A percentile compares a stretch with the other conserved stretches of the same genome.
Evolutionary conservation across 345 rosid genomes (phyloP).

Genomic region (Gossypium thurberi): DNA sequence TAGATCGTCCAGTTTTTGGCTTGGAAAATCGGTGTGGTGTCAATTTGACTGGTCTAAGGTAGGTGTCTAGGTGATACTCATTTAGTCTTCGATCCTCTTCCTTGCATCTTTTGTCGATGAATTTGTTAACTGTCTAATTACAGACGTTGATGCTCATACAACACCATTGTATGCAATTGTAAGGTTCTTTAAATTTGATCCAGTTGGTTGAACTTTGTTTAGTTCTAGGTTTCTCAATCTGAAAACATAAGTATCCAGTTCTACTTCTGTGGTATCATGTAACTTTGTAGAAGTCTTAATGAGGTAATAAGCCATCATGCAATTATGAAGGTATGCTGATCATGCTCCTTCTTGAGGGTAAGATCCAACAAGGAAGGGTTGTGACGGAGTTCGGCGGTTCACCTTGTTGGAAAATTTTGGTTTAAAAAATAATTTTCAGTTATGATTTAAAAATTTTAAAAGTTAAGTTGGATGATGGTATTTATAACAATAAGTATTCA

Average conservation of each 20-base stretch:
- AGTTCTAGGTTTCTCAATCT: constrained; percentile 2
- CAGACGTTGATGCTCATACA: too few species aligned
- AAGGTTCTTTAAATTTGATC: not conserved
- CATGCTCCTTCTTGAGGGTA: not conserved
- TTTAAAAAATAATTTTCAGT: too few species aligned
- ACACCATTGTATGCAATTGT: not conserved
- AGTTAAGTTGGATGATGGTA: too few species aligned
- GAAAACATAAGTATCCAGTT: not conserved
- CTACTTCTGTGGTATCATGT: not conserved
- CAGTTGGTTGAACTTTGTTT: not conserved
- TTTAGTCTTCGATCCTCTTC: not conserved
- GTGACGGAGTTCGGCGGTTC: not conserved
- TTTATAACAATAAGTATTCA: too few species aligned
- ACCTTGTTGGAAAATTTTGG: too few species aligned
- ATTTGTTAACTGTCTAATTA: not conserved
- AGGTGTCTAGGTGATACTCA: constrained; percentile 25
- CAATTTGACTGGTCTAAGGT: constrained; percentile 98
- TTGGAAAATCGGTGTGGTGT: constrained; percentile 68
- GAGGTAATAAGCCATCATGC: not conserved
- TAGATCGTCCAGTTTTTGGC: constrained; percentile 43
- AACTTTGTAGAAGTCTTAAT: too few species aligned
- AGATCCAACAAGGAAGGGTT: too few species aligned
- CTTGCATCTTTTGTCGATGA: not conserved
- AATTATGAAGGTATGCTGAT: not conserved
- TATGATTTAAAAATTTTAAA: too few species aligned